Evolutionary conservation across 371 early-diverging fungal genomes (phyloP), one percentile per base, ranked within the genome.

Genomic region (Mortierella sp.): DNA sequence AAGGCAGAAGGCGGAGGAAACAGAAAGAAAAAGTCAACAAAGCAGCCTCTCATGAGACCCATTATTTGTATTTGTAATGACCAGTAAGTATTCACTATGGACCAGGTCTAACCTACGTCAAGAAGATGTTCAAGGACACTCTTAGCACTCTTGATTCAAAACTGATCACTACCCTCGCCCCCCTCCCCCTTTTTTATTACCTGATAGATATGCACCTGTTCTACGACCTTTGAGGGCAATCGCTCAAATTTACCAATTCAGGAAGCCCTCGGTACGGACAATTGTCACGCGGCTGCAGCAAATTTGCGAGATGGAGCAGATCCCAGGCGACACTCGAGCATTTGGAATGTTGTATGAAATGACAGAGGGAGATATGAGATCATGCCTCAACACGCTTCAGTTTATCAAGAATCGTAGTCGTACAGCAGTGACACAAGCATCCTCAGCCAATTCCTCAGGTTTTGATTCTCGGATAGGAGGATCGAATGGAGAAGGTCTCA

Each of bases 11-110:
- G 67, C 0, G 62, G 85, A 19, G 87, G 87, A 2, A 80, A 80
- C 0, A 82, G 70, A 57, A 71, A 46, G 68, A 84, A 65, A 79
- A 80, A 63, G 68, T 70, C 53, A 30, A 71, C 51, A 64, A 76
- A 83, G 70, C 83, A 75, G n/a, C 89, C 88, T 5, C 85, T 97
- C 26, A 81, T 90, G 57, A 86, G 98, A 14, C 99, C 99, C 28
- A 97, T 99, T 62, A 98, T 99, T 30, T 99, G 98, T 84, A 97
- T 99, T 60, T 99, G 99, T 87, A 99, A 99, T 81, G 98, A 98
- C 77, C 89, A 86, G 88, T 95, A 89, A 65, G 88, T 74, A 1
- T 46, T 7, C 16, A 28, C 18, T 18, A 6, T 47, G 25, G 9
- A 25, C 14, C 47, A 11, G 15, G 3, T 48, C 23, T 37, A 37